Base-by-base conservation (phyloP, 2,329 filamentous ascomycete species). In the Trichoderma koningii region DNA sequence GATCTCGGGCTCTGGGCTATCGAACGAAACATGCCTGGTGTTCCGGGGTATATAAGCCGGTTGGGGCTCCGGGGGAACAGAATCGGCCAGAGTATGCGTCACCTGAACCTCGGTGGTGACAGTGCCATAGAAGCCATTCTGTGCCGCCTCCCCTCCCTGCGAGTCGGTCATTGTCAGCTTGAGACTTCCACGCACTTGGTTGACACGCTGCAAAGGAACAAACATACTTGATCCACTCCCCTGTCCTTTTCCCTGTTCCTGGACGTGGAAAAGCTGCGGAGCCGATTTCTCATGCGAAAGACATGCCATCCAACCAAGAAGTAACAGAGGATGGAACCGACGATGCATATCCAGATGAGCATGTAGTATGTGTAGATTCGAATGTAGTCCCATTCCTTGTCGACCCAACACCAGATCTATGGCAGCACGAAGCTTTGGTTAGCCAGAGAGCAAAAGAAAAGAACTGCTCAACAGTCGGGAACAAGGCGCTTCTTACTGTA, bases 371-470 rank as follows among this genome's bases (percentile, higher is more conserved):
- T 83, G 69, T 83, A 87, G 50, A 87, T 87, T 38, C 85, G 83
- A 15, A 87, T 77, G 47, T 79, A 77, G 68, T 83, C 83, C 82
- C 82, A 86, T 41, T 78, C 75, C 41, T 76, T 76, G 65, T 80
- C 80, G 51, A 87, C 85, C 85, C 85, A 87, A 73, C 85, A 87
- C 85, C 85, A 87, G 23, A 87, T 80, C 85, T 87, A 55, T 19
- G 23, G 5, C 17, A 21, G 10, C 28, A 9, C 7, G 44, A 23
- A 2, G 3, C 3, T 19, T 5, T 12, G 26, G 51, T 63, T 21
- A 47, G 47, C 3, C 50, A 42, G 21, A 42, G 34, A 38, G 3
- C 3, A 9, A 38, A 30, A 7, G 3, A 12, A 38, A 3, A 38
- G 15, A 12, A 21, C 3, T 5, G 14, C 4, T 5, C 5, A 30